phyloP scores from a whole-genome alignment of 352 stramenopile species.

The Phytophthora gonapodyides region DNA sequence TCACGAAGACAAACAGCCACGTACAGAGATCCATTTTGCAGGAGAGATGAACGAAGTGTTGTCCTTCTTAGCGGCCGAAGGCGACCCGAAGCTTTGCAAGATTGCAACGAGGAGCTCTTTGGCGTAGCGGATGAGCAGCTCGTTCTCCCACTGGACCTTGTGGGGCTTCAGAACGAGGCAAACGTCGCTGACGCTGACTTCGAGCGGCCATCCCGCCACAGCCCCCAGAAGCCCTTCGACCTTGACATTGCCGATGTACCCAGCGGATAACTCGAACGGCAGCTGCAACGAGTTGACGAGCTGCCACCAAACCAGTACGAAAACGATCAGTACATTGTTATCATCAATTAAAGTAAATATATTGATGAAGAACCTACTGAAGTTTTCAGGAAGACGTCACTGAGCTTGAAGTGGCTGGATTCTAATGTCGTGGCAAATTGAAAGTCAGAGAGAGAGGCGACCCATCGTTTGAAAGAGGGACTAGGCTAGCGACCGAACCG shows the following conservation, averaged over 20 bases:
- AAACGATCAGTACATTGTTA: neutral
- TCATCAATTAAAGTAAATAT: neutral
- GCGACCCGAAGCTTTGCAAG: slow-evolving; percentile 50
- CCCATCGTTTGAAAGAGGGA: neutral
- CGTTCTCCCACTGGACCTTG: slow-evolving; percentile 65
- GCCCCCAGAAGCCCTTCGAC: slow-evolving; percentile 66
- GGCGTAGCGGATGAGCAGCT: slow-evolving; percentile 69
- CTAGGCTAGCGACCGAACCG: slow-evolving; percentile 30
- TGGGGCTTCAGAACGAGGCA: slow-evolving; percentile 68
- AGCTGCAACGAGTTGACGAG: slow-evolving; percentile 68
- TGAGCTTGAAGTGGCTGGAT: slow-evolving; percentile 65
- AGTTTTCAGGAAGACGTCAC: slow-evolving; percentile 66
- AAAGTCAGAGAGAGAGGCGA: slow-evolving; percentile 4
- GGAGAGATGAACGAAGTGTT: slow-evolving; percentile 49
- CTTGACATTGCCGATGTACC: slow-evolving; percentile 70
- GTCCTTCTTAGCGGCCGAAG: slow-evolving; percentile 35
- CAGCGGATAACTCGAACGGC: slow-evolving; percentile 66
- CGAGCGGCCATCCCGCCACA: slow-evolving; percentile 59
- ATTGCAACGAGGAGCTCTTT: slow-evolving; percentile 68
- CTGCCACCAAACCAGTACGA: slow-evolving; percentile 19
- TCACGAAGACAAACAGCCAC: neutral
- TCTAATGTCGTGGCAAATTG: slow-evolving; percentile 33
- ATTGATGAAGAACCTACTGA: slow-evolving; percentile 32
- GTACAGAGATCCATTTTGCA: slow-evolving; percentile 63
- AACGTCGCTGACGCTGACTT: slow-evolving; percentile 55